Percentiles rank a stretch among this genome's conserved stretches.
These are phyloP conservation scores for Triglochin maritima DNA, from an alignment of 106 monocot species.

Conservation along the genomic window DNA sequence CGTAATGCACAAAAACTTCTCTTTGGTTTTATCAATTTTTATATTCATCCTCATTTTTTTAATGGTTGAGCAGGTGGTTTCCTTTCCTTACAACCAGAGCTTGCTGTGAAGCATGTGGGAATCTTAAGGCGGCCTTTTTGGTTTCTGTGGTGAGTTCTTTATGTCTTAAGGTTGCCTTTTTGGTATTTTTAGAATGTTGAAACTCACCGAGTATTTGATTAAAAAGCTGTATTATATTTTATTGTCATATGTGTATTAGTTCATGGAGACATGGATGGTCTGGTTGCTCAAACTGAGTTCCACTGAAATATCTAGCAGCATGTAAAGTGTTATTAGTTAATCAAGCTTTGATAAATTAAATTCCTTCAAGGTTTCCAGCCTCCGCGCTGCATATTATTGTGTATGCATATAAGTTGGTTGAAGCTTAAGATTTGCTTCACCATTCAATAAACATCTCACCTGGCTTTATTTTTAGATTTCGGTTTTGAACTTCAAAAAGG, in stretches of 20 bases:
- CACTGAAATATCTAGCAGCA: not conserved
- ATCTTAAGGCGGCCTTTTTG: conserved; percentile 92
- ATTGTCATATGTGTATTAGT: not conserved
- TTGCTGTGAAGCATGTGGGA: conserved; percentile 95
- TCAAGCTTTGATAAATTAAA: not conserved
- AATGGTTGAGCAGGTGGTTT: conserved; percentile 63
- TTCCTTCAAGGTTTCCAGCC: too few relatives aligned
- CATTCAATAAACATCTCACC: too few relatives aligned
- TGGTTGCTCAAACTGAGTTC: too few relatives aligned
- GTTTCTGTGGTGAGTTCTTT: conserved; percentile 81
- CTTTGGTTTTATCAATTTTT: too few relatives aligned
- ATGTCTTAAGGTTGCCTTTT: not conserved
- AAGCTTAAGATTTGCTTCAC: too few relatives aligned
- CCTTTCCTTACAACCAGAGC: conserved; percentile 89
- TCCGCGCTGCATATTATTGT: too few relatives aligned
- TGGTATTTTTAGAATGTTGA: not conserved
- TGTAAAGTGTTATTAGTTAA: not conserved
- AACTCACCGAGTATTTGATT: not conserved
- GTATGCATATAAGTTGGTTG: too few relatives aligned
- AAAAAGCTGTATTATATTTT: not conserved
- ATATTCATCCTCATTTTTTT: not conserved
- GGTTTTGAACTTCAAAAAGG: too few relatives aligned
- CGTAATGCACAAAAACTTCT: too few relatives aligned
- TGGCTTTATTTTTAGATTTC: too few relatives aligned
- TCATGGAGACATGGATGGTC: not conserved